Conservation (phyloP, 192 early-diverging fungal genomes). For the Coemansia sp. region DNA sequence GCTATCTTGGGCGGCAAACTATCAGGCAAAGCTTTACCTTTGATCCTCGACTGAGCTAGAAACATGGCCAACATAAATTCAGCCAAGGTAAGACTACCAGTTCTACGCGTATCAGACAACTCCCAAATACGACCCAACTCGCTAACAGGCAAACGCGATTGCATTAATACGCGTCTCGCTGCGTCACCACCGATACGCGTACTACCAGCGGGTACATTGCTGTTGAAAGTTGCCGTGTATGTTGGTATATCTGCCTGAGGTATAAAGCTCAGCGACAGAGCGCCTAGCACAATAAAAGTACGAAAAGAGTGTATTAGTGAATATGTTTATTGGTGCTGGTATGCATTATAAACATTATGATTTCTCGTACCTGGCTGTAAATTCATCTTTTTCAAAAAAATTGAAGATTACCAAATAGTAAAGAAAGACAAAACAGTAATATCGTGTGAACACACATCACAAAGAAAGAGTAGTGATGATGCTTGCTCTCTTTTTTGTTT, state of each 20-base stretch:
- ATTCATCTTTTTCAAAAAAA: conserved; percentile 1
- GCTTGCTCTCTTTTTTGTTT: no score
- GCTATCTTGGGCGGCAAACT: conserved; percentile 58
- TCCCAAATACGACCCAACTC: conserved; percentile 68
- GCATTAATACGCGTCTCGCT: conserved; percentile 60
- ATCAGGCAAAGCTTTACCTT: conserved; percentile 59
- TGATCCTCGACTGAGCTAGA: conserved; percentile 61
- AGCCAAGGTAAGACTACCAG: conserved; percentile 60
- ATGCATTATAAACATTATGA: background rate
- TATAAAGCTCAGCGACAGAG: conserved; percentile 42
- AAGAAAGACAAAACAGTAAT: background rate
- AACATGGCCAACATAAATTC: conserved; percentile 74
- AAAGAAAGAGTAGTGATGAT: no score
- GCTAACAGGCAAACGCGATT: conserved; percentile 58
- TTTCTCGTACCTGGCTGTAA: background rate
- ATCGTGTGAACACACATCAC: background rate
- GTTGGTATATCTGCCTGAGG: conserved; percentile 25
- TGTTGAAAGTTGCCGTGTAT: conserved; percentile 35
- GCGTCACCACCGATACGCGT: conserved; percentile 56
- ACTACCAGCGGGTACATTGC: conserved; percentile 10
- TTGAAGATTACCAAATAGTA: background rate
- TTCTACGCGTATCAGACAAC: conserved; percentile 58
- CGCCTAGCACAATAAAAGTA: conserved; percentile 3
- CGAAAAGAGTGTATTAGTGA: background rate
- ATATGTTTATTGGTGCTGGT: background rate